Evolutionary conservation across 2,329 filamentous ascomycete species (phyloP), one percentile per base, ranked within the genome.

Genomic region (Herpotrichia juniperi): DNA sequence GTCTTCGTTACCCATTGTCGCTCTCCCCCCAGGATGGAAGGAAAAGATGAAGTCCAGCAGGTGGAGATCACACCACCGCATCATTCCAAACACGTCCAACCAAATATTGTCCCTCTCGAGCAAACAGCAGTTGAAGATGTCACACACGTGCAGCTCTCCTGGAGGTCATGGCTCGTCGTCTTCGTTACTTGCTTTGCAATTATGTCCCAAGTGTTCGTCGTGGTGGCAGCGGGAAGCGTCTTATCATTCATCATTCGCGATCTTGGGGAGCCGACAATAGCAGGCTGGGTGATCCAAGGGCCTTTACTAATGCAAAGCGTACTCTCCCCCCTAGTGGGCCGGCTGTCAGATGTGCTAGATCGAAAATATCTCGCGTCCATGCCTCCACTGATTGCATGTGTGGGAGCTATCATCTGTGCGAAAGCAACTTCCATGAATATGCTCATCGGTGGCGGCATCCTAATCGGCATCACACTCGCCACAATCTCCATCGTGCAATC

Each of bases 241-340:
- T 79, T 84, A 48, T 79, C 80, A 0, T 85, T 84, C 61, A 83
- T 81, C 53, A 73, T 82, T 21, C 74, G 81, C 30, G 82, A 84
- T 59, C 66, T 85, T 4, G 81, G 81, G 10, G 76, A 81, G 37
- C 70, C 76, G 10, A 68, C 76, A 1, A 74, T 83, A 14, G 73
- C 80, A 1, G 81, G 81, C 24, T 84, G 82, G 81, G 78, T 84
- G 53, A 84, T 84, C 44, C 80, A 81, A 77, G 82, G 81, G 0
- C 83, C 82, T 1, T 72, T 85, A 0, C 75, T 85, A 9, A 83
- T 84, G 77, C 83, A 85, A 67, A 78, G 75, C 40, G 82, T 83
- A 2, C 73, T 84, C 1, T 83, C 81, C 1, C 83, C 82, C 3
- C 76, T 84, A 17, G 76, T 84, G 2, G 82, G 83, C 10, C 77